A percentile compares a stretch with the other conserved stretches of the same genome.
phyloP scores from a whole-genome alignment of 2,329 filamentous ascomycete genomes.

The Talaromyces sp. region DNA sequence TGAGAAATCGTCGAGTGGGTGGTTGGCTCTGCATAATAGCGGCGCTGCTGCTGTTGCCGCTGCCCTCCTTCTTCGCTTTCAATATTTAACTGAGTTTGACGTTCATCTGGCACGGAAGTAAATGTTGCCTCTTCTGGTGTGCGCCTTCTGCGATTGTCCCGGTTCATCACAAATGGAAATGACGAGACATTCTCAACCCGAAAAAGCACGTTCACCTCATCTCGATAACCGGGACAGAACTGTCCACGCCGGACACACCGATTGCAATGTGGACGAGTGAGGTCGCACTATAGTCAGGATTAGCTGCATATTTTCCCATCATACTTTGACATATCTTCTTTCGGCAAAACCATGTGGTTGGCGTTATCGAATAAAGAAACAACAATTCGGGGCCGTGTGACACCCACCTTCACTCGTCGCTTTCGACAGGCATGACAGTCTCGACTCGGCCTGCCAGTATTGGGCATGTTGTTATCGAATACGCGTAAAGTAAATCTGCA shows the following conservation, averaged over 20 bases:
- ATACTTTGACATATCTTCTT: not conserved
- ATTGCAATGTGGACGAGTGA: not conserved
- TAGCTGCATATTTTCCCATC: not conserved
- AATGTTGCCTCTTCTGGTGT: not conserved
- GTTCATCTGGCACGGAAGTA: not conserved
- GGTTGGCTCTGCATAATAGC: not conserved
- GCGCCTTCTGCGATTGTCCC: not conserved
- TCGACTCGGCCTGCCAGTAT: not conserved
- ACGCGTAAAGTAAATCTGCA: too few species aligned
- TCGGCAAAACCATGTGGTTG: not conserved
- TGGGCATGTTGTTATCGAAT: not conserved
- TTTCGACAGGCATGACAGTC: not conserved
- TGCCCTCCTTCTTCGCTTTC: not conserved
- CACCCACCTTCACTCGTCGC: slow-evolving; percentile 2
- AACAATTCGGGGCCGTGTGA: not conserved
- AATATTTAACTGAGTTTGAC: not conserved
- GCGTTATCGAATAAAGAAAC: not conserved
- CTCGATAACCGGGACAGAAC: not conserved
- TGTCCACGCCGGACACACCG: not conserved
- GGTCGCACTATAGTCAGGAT: not conserved
- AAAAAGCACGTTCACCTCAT: not conserved
- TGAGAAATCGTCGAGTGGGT: not conserved
- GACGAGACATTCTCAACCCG: not conserved
- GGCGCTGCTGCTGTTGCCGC: not conserved
- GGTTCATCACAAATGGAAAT: not conserved